Percentiles rank a stretch among this genome's conserved stretches.
Conservation (phyloP, 139 green algal species). For the Micractinium sp. region DNA sequence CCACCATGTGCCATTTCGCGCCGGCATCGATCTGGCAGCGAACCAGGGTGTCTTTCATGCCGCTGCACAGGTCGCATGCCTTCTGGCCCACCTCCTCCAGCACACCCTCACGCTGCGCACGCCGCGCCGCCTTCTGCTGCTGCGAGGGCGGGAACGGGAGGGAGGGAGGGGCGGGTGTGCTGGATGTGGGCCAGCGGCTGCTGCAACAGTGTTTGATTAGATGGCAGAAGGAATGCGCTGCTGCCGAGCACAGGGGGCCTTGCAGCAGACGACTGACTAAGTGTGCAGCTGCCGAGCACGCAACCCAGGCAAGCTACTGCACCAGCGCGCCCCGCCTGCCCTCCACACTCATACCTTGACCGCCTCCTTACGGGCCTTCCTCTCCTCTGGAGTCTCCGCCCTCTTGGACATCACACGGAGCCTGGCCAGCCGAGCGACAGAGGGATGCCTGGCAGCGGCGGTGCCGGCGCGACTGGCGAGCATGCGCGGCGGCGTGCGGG, state of each 20-base stretch:
- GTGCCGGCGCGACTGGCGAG: not conserved
- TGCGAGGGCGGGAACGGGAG: not conserved
- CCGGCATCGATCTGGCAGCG: conserved; percentile 14
- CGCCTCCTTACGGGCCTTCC: conserved; percentile 42
- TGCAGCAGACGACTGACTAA: not conserved
- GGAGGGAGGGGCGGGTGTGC: not conserved
- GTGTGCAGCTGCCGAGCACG: not conserved
- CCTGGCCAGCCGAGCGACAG: not conserved
- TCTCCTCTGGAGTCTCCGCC: conserved; percentile 37
- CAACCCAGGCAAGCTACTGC: not conserved
- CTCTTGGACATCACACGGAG: conserved; percentile 24
- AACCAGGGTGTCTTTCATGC: conserved; percentile 42
- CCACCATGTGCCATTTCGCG: conserved; percentile 1
- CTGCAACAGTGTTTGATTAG: not conserved
- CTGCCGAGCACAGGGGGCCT: not conserved
- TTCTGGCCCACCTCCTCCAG: conserved; percentile 37
- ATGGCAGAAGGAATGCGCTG: too few species aligned
- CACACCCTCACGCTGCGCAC: conserved; percentile 40
- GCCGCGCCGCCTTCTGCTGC: conserved; percentile 43
- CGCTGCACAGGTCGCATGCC: conserved; percentile 44
- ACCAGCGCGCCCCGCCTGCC: not conserved
- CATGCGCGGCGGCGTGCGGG: not conserved
- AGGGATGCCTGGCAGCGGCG: not conserved
- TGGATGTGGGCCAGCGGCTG: not conserved
- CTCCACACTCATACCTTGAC: conserved; percentile 18